Base-by-base conservation (phyloP, 768 basidiomycete genomes). In the Hypsizygus marmoreus region DNA sequence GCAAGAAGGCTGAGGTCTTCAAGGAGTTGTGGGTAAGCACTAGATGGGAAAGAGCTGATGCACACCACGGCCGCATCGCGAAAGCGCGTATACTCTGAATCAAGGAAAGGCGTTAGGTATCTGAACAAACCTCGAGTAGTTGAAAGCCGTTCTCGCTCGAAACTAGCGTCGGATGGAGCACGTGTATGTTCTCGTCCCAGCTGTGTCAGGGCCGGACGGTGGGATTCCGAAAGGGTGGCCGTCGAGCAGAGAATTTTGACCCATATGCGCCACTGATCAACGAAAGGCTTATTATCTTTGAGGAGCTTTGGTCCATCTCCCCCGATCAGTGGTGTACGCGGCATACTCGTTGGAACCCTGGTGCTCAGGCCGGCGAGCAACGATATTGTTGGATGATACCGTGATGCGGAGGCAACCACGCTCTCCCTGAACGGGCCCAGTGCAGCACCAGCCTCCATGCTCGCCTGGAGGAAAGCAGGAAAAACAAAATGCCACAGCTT, bases 11-110 rank as follows among this genome's bases (percentile, higher is more conserved):
- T 86, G 24, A 97, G 77, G 49, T 93, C 90, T 53, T 95, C 92
- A 13, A 95, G 70, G 16, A 97, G 73, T 24, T 88, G 82, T 8
- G 86, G 80, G 62, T 95, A 93, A 0, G 81, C 82, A 53, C 70
- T 76, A 9, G 82, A 74, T 4, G 90, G 89, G 54, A 95, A 88
- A 19, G 88, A 84, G 58, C 93, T 94, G 60, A 97, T 88, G 47
- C 92, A 91, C 28, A 90, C 70, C 8, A 95, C 91, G 10, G 90
- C 91, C 0, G 87, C 83, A 60, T 94, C 89, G 41, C 91, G 82
- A 64, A 95, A 94, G 8, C 80, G 71, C 1, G 80, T 80, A 57
- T 88, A 85, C 55, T 95, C 93, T 5, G 88, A 89, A 51, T 91
- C 88, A 43, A 97, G 74, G 61, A 93, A 91, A 5, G 91, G 89